A percentile compares a stretch with the other conserved stretches of the same genome.
These are phyloP conservation scores for Lecanicillium sp. DNA, from an alignment of 2,329 filamentous ascomycete species.

Conservation along the genomic window DNA sequence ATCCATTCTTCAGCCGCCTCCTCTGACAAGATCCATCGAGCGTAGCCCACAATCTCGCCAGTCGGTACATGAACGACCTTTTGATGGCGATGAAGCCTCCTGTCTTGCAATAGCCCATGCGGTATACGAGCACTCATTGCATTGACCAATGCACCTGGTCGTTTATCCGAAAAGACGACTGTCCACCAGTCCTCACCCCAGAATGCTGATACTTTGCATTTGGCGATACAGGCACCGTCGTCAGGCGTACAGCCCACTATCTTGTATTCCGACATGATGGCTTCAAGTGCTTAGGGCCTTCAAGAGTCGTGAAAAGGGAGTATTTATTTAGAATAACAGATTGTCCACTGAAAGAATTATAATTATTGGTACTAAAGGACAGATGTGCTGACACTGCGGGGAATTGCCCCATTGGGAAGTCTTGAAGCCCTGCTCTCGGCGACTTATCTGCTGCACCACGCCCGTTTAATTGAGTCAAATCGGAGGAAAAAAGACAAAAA, in stretches of 20 bases:
- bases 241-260: constrained; percentile 2
- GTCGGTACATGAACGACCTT: constrained; percentile 12
- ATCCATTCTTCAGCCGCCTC: constrained; percentile 5
- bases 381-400: too few relatives aligned
- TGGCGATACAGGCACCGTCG: constrained; percentile 9
- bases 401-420: too few relatives aligned
- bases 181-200: constrained; percentile 15
- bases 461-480: too few relatives aligned
- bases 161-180: constrained; percentile 6
- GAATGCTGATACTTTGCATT: constrained; percentile 13
- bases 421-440: too few relatives aligned
- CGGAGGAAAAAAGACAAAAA: too few relatives aligned
- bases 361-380: too few relatives aligned
- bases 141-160: constrained; percentile 10
- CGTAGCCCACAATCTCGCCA: constrained; percentile 15
- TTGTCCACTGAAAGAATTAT: too few relatives aligned
- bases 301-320: too few relatives aligned
- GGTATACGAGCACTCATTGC: constrained; percentile 10
- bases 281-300: too few relatives aligned
- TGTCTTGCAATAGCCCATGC: constrained; percentile 11
- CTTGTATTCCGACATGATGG: constrained; percentile 3
- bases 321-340: too few relatives aligned
- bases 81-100: constrained; percentile 13
- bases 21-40: constrained; percentile 6
- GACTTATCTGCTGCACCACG: too few relatives aligned